Base-by-base conservation (phyloP, 2,329 filamentous ascomycete genomes). In the Aspergillus sojae region DNA sequence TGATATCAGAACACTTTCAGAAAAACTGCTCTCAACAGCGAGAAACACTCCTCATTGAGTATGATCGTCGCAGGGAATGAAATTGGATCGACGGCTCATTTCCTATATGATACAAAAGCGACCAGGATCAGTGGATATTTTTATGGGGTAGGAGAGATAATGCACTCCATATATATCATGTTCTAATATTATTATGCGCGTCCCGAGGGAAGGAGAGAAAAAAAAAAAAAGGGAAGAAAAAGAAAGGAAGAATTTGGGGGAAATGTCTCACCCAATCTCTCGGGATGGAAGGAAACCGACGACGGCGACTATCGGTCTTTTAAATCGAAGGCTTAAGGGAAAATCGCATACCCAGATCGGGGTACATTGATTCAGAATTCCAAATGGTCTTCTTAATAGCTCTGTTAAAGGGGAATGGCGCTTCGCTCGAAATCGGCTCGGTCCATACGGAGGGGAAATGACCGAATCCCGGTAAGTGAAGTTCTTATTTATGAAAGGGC, bases 31-130 rank as follows among this genome's bases (percentile, higher is more conserved):
- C 3, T 32, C 46, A 26, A 43, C 57, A 26, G 26, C 11, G 11
- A 36, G n/a, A 55, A 23, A 36, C 16, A 19, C 26, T 14, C 19
- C 45, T n/a, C 5, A 32, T 19, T 14, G 19, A 46, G 58, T 39
- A 60, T 43, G 58, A 60, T 60, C 50, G 55, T 46, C 48, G 7
- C 58, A 60, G 36, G 58, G 28, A 55, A 39, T 34, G 50, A 30
- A 60, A 53, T 28, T 36, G n/a, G 52, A 46, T 60, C 46, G 36
- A 60, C 36, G 19, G 50, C 50, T 7, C 16, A n/a, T 60, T 53
- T 60, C 46, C 52, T 55, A 55, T 55, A 55, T 39, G n/a, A 39
- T 55, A 28, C 32, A 39, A 12, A 12, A 36, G 16, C 4, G 11
- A 26, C 52, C n/a, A 9, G 52, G 32, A 45, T n/a, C 50, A 34